Base-by-base conservation (phyloP, 2,329 filamentous ascomycete genomes). In the Phoma herbarum region DNA sequence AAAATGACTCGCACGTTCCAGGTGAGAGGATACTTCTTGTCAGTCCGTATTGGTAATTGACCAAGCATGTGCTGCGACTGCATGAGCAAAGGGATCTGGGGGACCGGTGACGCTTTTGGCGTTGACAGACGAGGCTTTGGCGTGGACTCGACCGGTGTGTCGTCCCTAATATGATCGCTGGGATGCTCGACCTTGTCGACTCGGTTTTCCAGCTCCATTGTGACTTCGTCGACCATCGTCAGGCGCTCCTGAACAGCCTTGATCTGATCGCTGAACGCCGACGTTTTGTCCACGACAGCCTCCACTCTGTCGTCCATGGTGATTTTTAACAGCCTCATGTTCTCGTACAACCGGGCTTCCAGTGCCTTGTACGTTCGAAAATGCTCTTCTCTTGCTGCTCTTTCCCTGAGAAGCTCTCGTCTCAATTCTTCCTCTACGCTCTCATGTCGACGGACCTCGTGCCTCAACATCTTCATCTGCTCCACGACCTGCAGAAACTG, bases 251-350 rank as follows among this genome's bases (percentile, higher is more conserved):
- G 72, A 28, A 77, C 65, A 10, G 61, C 63, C 59, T 75, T 75
- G 65, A 78, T 75, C 60, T 73, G 71, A 48, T 77, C 71, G 47
- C 73, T 69, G 62, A 73, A 74, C 35, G 76, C 73, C 18, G 75
- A 74, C 31, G 75, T 77, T 60, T 73, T 71, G 61, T 78, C 76
- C 20, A 78, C 74, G n/a, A 77, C 75, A 8, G 74, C 75, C 63
- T 78, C 76, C 33, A 78, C 71, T 61, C 71, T 74, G 62, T 78
- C 76, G 53, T 78, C 76, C 68, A 78, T 73, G 46, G 72, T 68
- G 33, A 78, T 67, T 57, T 78, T 78, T 51, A 78, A 43, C 14
- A 68, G 58, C 44, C 71, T 69, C 75, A 77, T 77, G 60, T 77
- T 78, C 52, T 77, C 62, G 58, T 78, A 78, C 59, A 78, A 59